Conservation (phyloP, 257 asterid genomes). For the Nicotiana sylvestris region DNA sequence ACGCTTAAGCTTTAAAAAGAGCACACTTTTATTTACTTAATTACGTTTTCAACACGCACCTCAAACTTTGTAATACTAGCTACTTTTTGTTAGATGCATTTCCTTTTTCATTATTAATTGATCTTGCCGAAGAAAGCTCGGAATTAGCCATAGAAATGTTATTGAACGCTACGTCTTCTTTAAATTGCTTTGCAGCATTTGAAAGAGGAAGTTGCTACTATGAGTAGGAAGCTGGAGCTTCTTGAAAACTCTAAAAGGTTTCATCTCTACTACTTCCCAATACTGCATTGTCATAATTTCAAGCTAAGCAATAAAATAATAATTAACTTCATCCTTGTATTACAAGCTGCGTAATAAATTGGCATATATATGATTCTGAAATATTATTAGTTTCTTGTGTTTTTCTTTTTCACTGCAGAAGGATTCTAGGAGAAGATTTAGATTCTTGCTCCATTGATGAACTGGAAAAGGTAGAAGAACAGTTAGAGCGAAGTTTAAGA, state of each 20-base stretch:
- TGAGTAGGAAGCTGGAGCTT: slow-evolving; percentile 30
- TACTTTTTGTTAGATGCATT: too few relatives aligned
- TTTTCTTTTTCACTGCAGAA: slow-evolving; percentile 26
- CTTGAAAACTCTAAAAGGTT: slow-evolving; percentile 52
- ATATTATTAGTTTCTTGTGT: background rate
- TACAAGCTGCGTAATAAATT: background rate
- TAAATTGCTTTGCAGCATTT: slow-evolving; percentile 24
- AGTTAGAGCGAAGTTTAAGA: slow-evolving; percentile 44
- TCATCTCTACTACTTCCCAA: background rate
- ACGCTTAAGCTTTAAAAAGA: too few relatives aligned
- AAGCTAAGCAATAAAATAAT: background rate
- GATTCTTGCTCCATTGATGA: slow-evolving; percentile 42
- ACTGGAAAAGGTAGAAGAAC: slow-evolving; percentile 35
- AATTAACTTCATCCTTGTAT: background rate
- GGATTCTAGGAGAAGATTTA: slow-evolving; percentile 39
- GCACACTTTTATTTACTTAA: too few relatives aligned
- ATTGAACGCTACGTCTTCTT: background rate
- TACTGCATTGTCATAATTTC: background rate
- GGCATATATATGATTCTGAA: background rate
- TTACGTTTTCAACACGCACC: too few relatives aligned
- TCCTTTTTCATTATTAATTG: too few relatives aligned
- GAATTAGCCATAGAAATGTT: too few relatives aligned
- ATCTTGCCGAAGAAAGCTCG: too few relatives aligned
- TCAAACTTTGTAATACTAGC: too few relatives aligned
- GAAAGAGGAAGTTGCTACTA: slow-evolving; percentile 27